Base-by-base conservation (phyloP, 495 filamentous ascomycete species). In the Pseudevernia furfuracea region DNA sequence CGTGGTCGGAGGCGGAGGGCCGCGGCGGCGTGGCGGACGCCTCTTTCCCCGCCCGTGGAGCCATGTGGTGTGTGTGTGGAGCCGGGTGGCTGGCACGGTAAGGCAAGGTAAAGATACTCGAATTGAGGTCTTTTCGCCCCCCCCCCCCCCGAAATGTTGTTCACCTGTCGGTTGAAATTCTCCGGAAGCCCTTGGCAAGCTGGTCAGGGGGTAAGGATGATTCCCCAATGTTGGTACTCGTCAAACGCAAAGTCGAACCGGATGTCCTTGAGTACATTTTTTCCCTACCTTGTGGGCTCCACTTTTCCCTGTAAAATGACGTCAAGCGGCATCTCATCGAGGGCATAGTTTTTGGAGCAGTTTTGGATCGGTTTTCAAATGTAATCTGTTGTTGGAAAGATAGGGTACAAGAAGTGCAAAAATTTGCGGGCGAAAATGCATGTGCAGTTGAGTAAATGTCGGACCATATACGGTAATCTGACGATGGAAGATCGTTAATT, bases 301-400 rank as follows among this genome's bases (percentile, higher is more conserved):
- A 34, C 39, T 44, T 60, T 43, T 30, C 46, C 46, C 36, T 39
- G 44, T 9, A 17, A 5, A 62, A 62, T 62, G 60, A 62, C 60
- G 60, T 62, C 41, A 62, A 49, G 43, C 36, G 32, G 23, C 23
- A 44, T 49, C 8, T 49, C n/a, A 48, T 4, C 10, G 9, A 25
- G 10, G 12, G 39, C 30, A 34, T 34, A 1, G 0, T 0, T 34
- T 10, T 9, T 34, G 28, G 2, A 34, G 30, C 52, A 34, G 19
- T 17, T 21, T 8, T 53, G 28, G 11, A 7, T 8, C 23, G 14
- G 23, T 2, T 28, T 6, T 32, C 6, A 7, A 3, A 19, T n/a
- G n/a, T n/a, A n/a, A n/a, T 30, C 4, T 30, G 49, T 28, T 19
- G 25, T 30, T 53, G 25, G 14, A 30, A 30, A 15, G 49, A 32